phyloP scores from a whole-genome alignment of 768 basidiomycete species.

The Tricholoma matsutake region DNA sequence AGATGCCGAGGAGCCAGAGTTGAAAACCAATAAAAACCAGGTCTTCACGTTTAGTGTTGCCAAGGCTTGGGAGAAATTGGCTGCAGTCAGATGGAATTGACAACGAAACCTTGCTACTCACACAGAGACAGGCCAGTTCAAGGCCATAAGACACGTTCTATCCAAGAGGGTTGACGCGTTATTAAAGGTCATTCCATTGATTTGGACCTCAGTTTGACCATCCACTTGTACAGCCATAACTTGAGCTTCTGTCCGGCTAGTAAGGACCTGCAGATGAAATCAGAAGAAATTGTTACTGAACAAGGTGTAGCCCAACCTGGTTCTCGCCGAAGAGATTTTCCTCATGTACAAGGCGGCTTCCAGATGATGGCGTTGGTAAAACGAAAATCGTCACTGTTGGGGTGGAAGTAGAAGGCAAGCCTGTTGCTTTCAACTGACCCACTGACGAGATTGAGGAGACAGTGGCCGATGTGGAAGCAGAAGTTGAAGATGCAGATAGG shows the following conservation, averaged over 20 bases:
- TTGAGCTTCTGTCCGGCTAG: conserved; percentile 12
- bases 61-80: conserved; percentile 41
- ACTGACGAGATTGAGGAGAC: conserved; percentile 5
- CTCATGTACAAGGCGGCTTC: conserved; percentile 3
- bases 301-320: conserved; percentile 5
- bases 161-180: conserved; percentile 38
- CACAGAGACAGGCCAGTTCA: conserved; percentile 71
- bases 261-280: conserved; percentile 1
- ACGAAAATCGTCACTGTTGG: conserved; percentile 27
- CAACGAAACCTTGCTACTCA: conserved; percentile 32
- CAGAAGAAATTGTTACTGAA: neutral
- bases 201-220: conserved; percentile 25
- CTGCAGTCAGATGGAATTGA: neutral
- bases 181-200: conserved; percentile 32
- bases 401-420: neutral
- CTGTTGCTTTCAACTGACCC: neutral
- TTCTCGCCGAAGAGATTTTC: conserved; percentile 10
- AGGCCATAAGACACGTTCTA: conserved; percentile 50
- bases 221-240: conserved; percentile 15
- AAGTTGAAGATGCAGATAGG: neutral
- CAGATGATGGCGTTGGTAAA: conserved; percentile 9
- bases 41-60: conserved; percentile 75
- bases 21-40: conserved; percentile 76
- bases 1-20: conserved; percentile 79
- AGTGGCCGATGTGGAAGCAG: neutral